Percentiles rank a stretch among this genome's conserved stretches.
phyloP scores from a whole-genome alignment of 352 stramenopile species.

The Globisporangium emineosum region DNA sequence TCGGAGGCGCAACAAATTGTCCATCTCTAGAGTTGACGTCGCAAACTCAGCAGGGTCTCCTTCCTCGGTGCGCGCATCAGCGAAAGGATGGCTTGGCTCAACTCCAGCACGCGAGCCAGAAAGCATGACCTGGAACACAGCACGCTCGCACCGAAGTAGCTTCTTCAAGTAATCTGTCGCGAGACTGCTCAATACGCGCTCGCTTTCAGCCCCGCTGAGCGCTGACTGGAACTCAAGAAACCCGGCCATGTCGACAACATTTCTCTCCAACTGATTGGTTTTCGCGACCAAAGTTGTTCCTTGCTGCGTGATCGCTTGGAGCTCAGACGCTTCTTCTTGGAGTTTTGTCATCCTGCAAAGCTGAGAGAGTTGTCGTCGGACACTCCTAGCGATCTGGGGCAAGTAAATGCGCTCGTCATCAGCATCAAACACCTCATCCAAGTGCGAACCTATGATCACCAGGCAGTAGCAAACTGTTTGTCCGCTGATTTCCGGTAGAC shows the following conservation, averaged over 20 bases:
- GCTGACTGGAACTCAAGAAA: constrained; percentile 9
- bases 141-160: constrained; percentile 9
- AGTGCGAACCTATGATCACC: neutral
- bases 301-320: neutral
- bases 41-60: neutral
- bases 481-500: neutral
- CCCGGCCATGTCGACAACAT: neutral
- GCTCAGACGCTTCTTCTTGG: neutral
- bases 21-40: constrained; percentile 8
- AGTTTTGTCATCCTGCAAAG: neutral
- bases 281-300: neutral
- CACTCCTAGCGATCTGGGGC: constrained; percentile 9
- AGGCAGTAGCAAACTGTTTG: neutral
- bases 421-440: constrained; percentile 10
- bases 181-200: constrained; percentile 4
- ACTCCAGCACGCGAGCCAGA: neutral
- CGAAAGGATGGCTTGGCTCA: neutral
- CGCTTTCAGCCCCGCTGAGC: neutral
- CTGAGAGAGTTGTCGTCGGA: constrained; percentile 8
- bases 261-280: neutral
- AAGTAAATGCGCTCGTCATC: constrained; percentile 13
- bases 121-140: neutral
- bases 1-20: constrained; percentile 17
- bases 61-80: neutral
- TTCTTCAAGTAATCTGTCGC: constrained; percentile 10